Evolutionary conservation across 345 rosid genomes (phyloP), one percentile per base, ranked within the genome.

Genomic region (Populus simonii): DNA sequence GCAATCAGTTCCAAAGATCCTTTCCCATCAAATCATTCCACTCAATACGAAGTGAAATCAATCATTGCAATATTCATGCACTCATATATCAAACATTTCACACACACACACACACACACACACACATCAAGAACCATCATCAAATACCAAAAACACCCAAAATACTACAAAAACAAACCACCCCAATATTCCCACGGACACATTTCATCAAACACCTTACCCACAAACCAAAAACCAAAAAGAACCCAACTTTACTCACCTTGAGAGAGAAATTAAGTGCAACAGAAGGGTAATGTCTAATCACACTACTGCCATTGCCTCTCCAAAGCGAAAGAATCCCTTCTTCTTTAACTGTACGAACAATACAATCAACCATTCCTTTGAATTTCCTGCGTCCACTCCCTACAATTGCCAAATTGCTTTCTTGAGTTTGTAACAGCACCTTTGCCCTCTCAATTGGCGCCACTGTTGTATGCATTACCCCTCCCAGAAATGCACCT

Each of bases 251-350:
- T 31, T 23, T 1, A 55, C 39, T 23, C 63, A 88, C 94, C 90
- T 96, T 93, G 13, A 96, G 96, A 16, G 99, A 96, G 87, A 96
- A 96, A 85, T 96, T 96, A 74, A 93, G 95, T 53, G 99, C 97
- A 11, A 93, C 99, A 1, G 99, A 96, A 70, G 99, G 99, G 74
- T 96, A 93, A 86, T 96, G 89, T 23, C 98, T 91, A 68, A 96
- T 89, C 27, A 96, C 97, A 70, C 97, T 89, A 72, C 92, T 96
- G 38, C 97, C 99, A 78, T 96, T 96, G 84, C 99, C 99, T 84
- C 99, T 88, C 99, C 99, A 96, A 4, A 96, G 85, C 47, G 98
- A 96, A 7, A 91, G 81, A 76, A 89, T 73, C 6, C 98, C 98
- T 79, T 96, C 99, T 85, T 96, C 99, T 38, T 86, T 86, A 15